Conservation (phyloP, 2,329 filamentous ascomycete species). For the Bretziella fagacearum region DNA sequence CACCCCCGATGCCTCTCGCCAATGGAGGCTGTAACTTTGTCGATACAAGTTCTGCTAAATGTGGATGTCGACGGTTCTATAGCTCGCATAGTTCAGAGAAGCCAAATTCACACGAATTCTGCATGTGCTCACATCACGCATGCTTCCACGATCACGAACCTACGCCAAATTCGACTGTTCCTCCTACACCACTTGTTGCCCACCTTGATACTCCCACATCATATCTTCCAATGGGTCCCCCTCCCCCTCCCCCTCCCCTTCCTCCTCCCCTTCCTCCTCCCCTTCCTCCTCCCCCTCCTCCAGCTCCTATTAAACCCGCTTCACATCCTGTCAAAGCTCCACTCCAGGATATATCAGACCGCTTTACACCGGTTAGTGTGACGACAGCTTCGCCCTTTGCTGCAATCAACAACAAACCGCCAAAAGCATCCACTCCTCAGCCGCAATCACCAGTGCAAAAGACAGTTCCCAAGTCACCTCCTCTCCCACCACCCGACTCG, state of each 20-base stretch:
- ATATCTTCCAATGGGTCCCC: constrained; percentile 20
- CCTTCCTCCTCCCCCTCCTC: too few species aligned
- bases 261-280: constrained; percentile 24
- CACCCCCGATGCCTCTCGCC: constrained; percentile 23
- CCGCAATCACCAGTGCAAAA: background rate
- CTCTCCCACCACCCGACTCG: background rate
- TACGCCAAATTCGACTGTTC: background rate
- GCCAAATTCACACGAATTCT: constrained; percentile 33
- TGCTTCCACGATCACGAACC: constrained; percentile 39
- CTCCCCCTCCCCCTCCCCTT: constrained; percentile 29
- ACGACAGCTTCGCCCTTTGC: background rate
- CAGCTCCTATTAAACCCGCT: constrained; percentile 25
- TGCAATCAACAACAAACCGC: background rate
- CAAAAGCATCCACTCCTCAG: background rate
- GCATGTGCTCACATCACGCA: constrained; percentile 47
- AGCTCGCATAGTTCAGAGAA: constrained; percentile 23
- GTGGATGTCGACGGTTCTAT: constrained; percentile 44
- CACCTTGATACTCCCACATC: constrained; percentile 16
- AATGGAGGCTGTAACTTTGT: constrained; percentile 41
- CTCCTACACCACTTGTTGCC: background rate
- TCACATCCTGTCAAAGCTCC: constrained; percentile 12
- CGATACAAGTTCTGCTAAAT: constrained; percentile 29
- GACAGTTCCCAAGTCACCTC: background rate
- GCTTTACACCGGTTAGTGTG: constrained; percentile 20
- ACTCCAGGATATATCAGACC: constrained; percentile 30